Evolutionary conservation across 306 rosid genomes (phyloP).

Genomic region (Amphicarpaea edgeworthii): DNA sequence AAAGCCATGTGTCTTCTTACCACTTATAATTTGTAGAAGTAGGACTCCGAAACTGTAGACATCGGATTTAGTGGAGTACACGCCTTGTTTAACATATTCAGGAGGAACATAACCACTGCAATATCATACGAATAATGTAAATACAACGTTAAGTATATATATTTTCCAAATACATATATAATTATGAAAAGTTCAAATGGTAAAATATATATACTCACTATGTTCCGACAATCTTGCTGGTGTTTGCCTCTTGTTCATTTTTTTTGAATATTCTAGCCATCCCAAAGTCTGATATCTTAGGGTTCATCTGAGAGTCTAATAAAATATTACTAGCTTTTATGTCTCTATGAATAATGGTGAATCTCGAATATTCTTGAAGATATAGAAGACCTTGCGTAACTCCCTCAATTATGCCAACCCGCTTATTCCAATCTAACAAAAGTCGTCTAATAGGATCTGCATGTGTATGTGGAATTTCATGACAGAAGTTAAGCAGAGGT

Average conservation of each 20-base stretch:
- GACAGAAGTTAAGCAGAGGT: background rate
- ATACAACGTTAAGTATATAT: background rate
- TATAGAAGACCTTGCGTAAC: conserved; percentile 54
- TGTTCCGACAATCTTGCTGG: conserved; percentile 54
- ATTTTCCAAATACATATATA: background rate
- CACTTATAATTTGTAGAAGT: conserved; percentile 57
- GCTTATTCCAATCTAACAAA: conserved; percentile 44
- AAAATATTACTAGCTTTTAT: conserved; percentile 54
- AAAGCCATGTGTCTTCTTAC: background rate
- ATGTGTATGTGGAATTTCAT: background rate
- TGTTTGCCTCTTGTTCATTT: conserved; percentile 51
- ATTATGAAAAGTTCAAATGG: background rate
- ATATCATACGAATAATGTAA: background rate
- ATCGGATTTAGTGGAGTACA: conserved; percentile 48
- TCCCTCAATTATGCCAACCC: conserved; percentile 51
- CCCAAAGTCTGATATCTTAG: conserved; percentile 68
- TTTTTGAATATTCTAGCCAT: conserved; percentile 60
- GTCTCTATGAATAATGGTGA: conserved; percentile 48
- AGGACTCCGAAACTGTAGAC: conserved; percentile 56
- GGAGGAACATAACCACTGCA: conserved; percentile 51
- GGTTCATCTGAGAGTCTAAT: conserved; percentile 45
- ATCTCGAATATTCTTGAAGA: conserved; percentile 55
- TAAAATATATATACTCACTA: conserved; percentile 38
- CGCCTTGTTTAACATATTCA: conserved; percentile 31
- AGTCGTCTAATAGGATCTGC: conserved; percentile 36